These are phyloP conservation scores for Phytophthora tubulina DNA, from an alignment of 352 stramenopile species.

Conservation along the genomic window DNA sequence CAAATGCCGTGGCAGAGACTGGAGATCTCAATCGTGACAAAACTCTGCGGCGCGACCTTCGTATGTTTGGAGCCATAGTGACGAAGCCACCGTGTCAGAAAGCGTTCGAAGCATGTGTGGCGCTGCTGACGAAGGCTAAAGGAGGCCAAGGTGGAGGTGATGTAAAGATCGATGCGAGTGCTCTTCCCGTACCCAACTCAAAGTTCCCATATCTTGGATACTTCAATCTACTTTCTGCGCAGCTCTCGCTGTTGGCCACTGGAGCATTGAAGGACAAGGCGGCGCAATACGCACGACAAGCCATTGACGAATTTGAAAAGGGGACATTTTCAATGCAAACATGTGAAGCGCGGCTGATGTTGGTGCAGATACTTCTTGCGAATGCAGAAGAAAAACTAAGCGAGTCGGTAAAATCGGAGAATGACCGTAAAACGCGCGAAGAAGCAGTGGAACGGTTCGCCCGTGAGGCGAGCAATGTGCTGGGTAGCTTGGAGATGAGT, in stretches of 20 bases:
- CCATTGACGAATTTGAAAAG: constrained; percentile 22
- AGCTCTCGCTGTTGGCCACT: constrained; percentile 24
- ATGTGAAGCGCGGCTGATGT: constrained; percentile 33
- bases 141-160: constrained; percentile 35
- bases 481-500: constrained; percentile 10
- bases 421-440: constrained; percentile 26
- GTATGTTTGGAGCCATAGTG: constrained; percentile 26
- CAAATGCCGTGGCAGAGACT: constrained; percentile 22
- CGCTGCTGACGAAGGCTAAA: constrained; percentile 35
- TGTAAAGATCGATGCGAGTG: constrained; percentile 28
- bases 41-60: constrained; percentile 34
- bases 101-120: constrained; percentile 45
- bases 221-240: constrained; percentile 40
- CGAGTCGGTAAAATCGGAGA: constrained; percentile 22
- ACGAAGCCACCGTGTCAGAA: constrained; percentile 47
- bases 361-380: constrained; percentile 38
- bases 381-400: constrained; percentile 31
- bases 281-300: constrained; percentile 25
- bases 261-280: constrained; percentile 1
- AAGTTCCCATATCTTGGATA: constrained; percentile 45
- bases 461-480: background rate
- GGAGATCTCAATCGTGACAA: constrained; percentile 28
- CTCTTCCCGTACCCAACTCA: constrained; percentile 44
- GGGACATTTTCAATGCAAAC: constrained; percentile 25
- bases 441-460: background rate